These are phyloP conservation scores for Parmelia sp. DNA, from an alignment of 495 filamentous ascomycete species.

Conservation along the genomic window DNA sequence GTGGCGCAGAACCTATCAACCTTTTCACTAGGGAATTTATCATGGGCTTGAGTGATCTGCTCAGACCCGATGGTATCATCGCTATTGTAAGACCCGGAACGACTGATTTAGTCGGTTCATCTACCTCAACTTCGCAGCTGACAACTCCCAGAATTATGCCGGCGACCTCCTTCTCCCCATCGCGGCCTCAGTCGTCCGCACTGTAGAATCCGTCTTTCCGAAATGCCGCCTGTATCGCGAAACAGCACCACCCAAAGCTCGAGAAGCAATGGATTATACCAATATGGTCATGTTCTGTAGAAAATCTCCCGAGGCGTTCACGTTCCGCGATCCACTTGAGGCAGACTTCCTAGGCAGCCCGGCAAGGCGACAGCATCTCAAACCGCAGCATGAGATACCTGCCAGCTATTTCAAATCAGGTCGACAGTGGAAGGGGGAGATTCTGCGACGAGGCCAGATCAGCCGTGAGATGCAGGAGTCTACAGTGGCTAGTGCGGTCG, in stretches of 20 bases:
- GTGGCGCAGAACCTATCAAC: conserved; percentile 80
- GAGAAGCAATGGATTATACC: conserved; percentile 56
- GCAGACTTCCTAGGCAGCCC: conserved; percentile 67
- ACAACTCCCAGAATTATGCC: conserved; percentile 74
- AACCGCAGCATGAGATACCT: conserved; percentile 68
- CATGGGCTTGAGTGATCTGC: conserved; percentile 54
- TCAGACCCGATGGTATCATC: conserved; percentile 74
- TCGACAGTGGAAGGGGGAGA: conserved; percentile 31
- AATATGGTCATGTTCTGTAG: conserved; percentile 74
- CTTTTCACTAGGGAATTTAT: conserved; percentile 87
- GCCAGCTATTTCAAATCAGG: conserved; percentile 40
- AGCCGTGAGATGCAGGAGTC: conserved; percentile 52
- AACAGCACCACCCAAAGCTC: conserved; percentile 21
- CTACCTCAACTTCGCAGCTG: neutral
- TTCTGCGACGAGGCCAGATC: conserved; percentile 53
- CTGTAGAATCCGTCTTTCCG: conserved; percentile 66
- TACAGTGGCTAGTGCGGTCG: conserved; percentile 67
- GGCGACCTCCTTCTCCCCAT: conserved; percentile 74
- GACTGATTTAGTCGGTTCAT: neutral
- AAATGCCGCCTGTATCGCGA: conserved; percentile 82
- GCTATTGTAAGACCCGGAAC: conserved; percentile 63
- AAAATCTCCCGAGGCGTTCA: conserved; percentile 41
- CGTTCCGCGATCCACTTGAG: conserved; percentile 60
- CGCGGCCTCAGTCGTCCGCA: conserved; percentile 63
- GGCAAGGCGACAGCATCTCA: conserved; percentile 58